Base-by-base conservation (phyloP, 2,329 filamentous ascomycete species). In the Xylariaceae sp. region DNA sequence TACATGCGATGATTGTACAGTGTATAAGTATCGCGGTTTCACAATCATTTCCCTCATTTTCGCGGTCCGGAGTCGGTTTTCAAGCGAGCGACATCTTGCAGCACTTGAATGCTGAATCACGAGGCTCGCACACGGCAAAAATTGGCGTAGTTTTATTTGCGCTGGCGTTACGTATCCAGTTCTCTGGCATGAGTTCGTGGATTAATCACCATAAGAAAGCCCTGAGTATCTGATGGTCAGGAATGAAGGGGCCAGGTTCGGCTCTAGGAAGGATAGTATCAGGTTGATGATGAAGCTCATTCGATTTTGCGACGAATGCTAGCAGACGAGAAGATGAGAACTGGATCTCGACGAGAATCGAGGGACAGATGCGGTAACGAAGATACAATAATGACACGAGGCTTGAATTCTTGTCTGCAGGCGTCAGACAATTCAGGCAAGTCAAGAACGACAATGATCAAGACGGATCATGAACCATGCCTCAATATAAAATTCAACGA, bases 11-110 rank as follows among this genome's bases (percentile, higher is more conserved):
- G 39, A 48, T 22, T 56, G 46, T 50, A 48, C 54, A 52, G 45
- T 63, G 60, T 62, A 62, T 59, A 57, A 58, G 52, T 60, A 61
- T 50, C 52, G 54, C 48, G 45, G 49, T 56, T 58, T 45, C 53
- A 54, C 58, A 51, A 54, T 55, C 44, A 46, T 45, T 51, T 52
- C 57, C 22, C 56, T 55, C 51, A 54, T 53, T 57, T 58, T 54
- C 51, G 51, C 47, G 46, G 49, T 47, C 43, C 54, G 59, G 54
- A 62, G 52, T 60, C 47, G 47, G 59, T 61, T 52, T 39, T 49
- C 31, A 48, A 58, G 57, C 57, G 51, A 58, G 58, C 57, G 57
- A 39, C 48, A 53, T 62, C 59, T 58, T 45, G 58, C 55, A 54
- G 47, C 53, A 54, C 55, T 58, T 42, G 42, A 49, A 54, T 39